Evolutionary conservation across 495 filamentous ascomycete species (phyloP).

Genomic region (Hypoxylon perforatum): DNA sequence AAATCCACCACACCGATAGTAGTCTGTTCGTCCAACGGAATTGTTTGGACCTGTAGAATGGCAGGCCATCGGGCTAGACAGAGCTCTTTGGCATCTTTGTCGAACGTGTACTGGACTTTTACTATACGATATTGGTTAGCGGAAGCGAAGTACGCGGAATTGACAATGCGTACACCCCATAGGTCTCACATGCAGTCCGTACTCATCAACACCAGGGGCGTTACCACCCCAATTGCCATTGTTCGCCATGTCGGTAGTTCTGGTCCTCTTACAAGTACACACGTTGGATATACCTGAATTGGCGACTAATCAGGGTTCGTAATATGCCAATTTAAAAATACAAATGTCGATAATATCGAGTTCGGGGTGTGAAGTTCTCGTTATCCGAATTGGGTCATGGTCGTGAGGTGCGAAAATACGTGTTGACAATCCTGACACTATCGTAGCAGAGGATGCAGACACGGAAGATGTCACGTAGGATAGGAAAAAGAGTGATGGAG

Average conservation of each 20-base stretch:
- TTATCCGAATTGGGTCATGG: conserved; percentile 26
- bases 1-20: conserved; percentile 90
- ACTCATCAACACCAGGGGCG: conserved; percentile 62
- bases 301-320: not conserved
- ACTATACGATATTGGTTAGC: conserved; percentile 64
- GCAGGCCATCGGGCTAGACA: conserved; percentile 92
- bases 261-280: not conserved
- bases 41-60: conserved; percentile 79
- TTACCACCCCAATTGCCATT: conserved; percentile 54
- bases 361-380: not conserved
- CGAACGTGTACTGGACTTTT: conserved; percentile 97
- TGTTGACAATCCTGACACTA: conserved; percentile 18
- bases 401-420: conserved; percentile 13
- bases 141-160: not conserved
- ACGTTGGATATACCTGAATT: conserved; percentile 15
- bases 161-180: conserved; percentile 60
- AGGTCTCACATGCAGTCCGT: conserved; percentile 57
- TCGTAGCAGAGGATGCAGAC: conserved; percentile 2
- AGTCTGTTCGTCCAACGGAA: conserved; percentile 75
- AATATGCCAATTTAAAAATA: not conserved
- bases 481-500: too few species aligned
- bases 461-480: not conserved
- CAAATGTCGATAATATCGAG: not conserved
- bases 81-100: conserved; percentile 86
- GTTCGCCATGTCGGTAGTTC: conserved; percentile 33